Percentiles rank a stretch among this genome's conserved stretches.
Evolutionary conservation across 2,329 filamentous ascomycete species (phyloP).

Genomic region (Fusarium papillatum): DNA sequence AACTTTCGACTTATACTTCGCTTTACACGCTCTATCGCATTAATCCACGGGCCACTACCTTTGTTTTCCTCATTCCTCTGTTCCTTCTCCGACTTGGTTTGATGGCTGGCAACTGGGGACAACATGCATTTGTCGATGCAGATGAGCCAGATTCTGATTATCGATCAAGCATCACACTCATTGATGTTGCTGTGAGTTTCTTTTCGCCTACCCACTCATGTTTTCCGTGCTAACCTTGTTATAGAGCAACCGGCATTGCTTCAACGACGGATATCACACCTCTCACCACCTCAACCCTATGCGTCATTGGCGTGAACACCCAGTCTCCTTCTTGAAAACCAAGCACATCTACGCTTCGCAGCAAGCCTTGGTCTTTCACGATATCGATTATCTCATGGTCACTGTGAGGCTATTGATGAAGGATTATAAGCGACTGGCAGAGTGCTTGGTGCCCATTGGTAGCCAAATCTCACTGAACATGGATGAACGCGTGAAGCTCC

Average conservation of each 20-base stretch:
- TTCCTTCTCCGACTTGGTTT: constrained; percentile 76
- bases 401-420: constrained; percentile 77
- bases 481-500: constrained; percentile 50
- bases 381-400: constrained; percentile 86
- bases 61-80: constrained; percentile 77
- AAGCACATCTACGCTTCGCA: constrained; percentile 77
- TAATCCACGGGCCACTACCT: constrained; percentile 70
- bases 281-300: constrained; percentile 84
- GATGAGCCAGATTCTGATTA: constrained; percentile 83
- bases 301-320: constrained; percentile 87
- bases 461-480: constrained; percentile 76
- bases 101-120: constrained; percentile 89
- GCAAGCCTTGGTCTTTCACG: constrained; percentile 81
- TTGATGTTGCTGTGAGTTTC: constrained; percentile 79
- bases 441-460: constrained; percentile 80
- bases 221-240: constrained; percentile 2
- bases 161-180: constrained; percentile 82
- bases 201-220: neutral
- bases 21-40: constrained; percentile 59
- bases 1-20: constrained; percentile 71
- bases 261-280: constrained; percentile 87
- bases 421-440: constrained; percentile 78
- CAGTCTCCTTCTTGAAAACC: constrained; percentile 77
- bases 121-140: constrained; percentile 85
- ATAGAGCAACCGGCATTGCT: constrained; percentile 85